phyloP scores from a whole-genome alignment of 1,284 basidiomycete genomes.

The Heterobasidion irregulare region DNA sequence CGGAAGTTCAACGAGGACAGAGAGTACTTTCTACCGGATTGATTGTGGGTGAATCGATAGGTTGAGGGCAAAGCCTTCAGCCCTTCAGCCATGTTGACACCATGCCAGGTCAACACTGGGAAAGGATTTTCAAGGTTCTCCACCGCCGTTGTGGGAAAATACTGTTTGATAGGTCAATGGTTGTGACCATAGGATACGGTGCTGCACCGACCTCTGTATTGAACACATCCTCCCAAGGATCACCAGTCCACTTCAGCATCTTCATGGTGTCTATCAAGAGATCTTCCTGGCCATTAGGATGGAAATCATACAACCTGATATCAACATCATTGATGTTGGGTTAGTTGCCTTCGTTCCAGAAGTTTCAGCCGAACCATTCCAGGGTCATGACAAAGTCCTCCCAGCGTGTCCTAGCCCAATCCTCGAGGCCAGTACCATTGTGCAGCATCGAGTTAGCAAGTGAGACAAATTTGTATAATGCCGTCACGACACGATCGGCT shows the following conservation, averaged over 20 bases:
- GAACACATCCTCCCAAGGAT: constrained; percentile 38
- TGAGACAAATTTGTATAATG: constrained; percentile 41
- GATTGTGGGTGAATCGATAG: constrained; percentile 50
- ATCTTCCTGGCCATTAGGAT: constrained; percentile 41
- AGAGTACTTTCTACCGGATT: constrained; percentile 28
- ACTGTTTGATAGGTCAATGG: constrained; percentile 16
- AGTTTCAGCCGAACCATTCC: constrained; percentile 32
- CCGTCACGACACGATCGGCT: constrained; percentile 34
- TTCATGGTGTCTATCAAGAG: constrained; percentile 49
- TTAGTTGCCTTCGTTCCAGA: neutral
- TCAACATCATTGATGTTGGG: neutral
- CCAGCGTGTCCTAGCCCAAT: constrained; percentile 48
- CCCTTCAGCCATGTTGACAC: constrained; percentile 52
- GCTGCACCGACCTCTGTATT: constrained; percentile 13
- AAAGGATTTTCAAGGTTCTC: constrained; percentile 26
- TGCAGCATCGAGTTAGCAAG: constrained; percentile 51
- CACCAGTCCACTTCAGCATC: constrained; percentile 41
- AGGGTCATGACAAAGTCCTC: constrained; percentile 47
- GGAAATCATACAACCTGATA: constrained; percentile 42
- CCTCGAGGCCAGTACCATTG: constrained; percentile 39
- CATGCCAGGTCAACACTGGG: constrained; percentile 36
- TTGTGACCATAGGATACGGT: neutral
- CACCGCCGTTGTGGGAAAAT: constrained; percentile 30
- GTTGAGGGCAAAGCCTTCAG: constrained; percentile 47
- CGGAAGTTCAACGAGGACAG: neutral